Percentiles rank a stretch among this genome's conserved stretches.
phyloP scores from a whole-genome alignment of 495 filamentous ascomycete species.

The Aspergillus sparsus region DNA sequence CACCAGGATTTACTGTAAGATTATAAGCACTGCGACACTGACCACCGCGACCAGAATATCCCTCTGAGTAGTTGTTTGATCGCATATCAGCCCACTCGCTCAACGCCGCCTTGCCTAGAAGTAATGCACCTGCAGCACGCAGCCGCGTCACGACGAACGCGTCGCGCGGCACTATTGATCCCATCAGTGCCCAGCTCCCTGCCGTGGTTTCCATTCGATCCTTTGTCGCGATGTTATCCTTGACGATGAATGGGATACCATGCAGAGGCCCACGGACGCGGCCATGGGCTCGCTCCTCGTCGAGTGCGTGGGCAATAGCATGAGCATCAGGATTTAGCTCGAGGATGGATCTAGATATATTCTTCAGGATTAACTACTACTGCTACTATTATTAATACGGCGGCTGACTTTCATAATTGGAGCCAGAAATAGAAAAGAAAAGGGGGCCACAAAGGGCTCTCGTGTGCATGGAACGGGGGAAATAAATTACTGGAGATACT shows the following conservation, averaged over 20 bases:
- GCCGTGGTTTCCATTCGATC: constrained; percentile 71
- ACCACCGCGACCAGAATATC: constrained; percentile 66
- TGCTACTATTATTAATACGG: constrained; percentile 15
- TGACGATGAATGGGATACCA: constrained; percentile 72
- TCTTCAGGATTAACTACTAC: constrained; percentile 47
- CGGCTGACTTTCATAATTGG: too few relatives aligned
- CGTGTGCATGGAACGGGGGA: too few relatives aligned
- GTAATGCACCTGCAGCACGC: constrained; percentile 64
- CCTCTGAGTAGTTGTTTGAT: constrained; percentile 68
- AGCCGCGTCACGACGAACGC: constrained; percentile 61
- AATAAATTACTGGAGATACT: constrained; percentile 59
- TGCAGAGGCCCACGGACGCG: constrained; percentile 62
- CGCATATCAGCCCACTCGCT: constrained; percentile 77
- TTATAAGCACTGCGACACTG: constrained; percentile 69
- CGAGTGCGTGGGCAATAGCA: constrained; percentile 57
- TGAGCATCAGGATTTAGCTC: constrained; percentile 63
- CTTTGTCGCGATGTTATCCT: constrained; percentile 72
- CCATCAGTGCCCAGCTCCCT: constrained; percentile 60
- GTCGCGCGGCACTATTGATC: constrained; percentile 65
- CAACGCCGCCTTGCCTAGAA: constrained; percentile 69
- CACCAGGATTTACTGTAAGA: constrained; percentile 67
- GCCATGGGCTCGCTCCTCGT: constrained; percentile 58
- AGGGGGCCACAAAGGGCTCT: too few relatives aligned
- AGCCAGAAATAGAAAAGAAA: too few relatives aligned
- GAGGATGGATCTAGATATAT: background rate